These are phyloP conservation scores for Eucommia ulmoides DNA, from an alignment of 257 asterid species.

Conservation along the genomic window DNA sequence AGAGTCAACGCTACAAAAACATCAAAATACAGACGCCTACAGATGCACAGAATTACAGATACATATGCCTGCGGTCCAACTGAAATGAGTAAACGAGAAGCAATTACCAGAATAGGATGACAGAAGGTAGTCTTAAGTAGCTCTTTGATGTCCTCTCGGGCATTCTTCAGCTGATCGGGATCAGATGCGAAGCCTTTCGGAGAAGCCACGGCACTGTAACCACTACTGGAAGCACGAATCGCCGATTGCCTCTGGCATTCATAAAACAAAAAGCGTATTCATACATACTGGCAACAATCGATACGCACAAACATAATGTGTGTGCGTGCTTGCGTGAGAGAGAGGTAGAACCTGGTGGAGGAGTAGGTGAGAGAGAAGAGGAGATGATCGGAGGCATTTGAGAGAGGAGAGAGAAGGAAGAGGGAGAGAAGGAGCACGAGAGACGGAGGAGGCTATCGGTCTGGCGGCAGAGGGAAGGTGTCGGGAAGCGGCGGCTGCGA, in stretches of 20 bases:
- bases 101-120: slow-evolving; percentile 70
- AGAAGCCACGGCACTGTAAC: slow-evolving; percentile 36
- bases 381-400: slow-evolving; percentile 46
- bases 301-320: background rate
- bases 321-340: background rate
- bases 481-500: slow-evolving; percentile 20
- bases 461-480: slow-evolving; percentile 25
- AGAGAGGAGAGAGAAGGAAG: slow-evolving; percentile 26
- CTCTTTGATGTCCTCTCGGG: slow-evolving; percentile 76
- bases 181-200: slow-evolving; percentile 70
- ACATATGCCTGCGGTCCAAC: background rate
- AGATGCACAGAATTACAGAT: background rate
- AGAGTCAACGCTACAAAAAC: too few species aligned
- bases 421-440: slow-evolving; percentile 18
- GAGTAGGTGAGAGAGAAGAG: slow-evolving; percentile 37
- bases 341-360: slow-evolving; percentile 32
- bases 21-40: background rate
- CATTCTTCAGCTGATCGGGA: slow-evolving; percentile 74
- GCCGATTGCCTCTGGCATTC: slow-evolving; percentile 25
- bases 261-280: background rate
- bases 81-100: background rate
- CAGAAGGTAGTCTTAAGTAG: slow-evolving; percentile 53
- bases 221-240: slow-evolving; percentile 28
- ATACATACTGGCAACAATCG: background rate
- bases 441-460: slow-evolving; percentile 13